Base-by-base conservation (phyloP, 495 filamentous ascomycete species). In the Aspergillus sclerotiicarbonarius region DNA sequence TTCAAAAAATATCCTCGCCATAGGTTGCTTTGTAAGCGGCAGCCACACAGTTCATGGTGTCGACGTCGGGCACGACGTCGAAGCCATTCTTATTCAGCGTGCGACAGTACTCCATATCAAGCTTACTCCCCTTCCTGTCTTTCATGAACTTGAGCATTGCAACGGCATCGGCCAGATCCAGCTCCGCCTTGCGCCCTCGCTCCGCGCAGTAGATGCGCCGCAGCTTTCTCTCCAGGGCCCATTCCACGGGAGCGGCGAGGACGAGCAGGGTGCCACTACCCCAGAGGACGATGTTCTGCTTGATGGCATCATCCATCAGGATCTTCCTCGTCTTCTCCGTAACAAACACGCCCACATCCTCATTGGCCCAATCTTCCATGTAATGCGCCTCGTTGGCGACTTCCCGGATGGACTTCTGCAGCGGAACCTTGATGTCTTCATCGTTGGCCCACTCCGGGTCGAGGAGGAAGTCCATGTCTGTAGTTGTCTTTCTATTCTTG, bases 211-310 rank as follows among this genome's bases (percentile, higher is more conserved):
- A 56, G 20, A 73, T 71, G n/a, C 71, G 50, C 35, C 71, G 51
- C 44, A 73, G 13, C 21, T 73, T 73, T 3, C 67, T 57, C 48
- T 73, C 68, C 15, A 73, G 67, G 0, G 71, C 68, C 68, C 69
- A 71, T 48, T 73, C 71, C 10, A 73, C 10, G n/a, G 71, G 68
- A 7, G 56, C 67, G 0, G 68, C 69, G 6, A 71, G 25, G 2
- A 25, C 25, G 25, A 25, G 25, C 25, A 25, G 25, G 25, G 25
- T 25, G 25, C 25, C 25, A 25, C 25, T 25, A 5, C 25, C 25
- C 25, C 25, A 25, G 25, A 25, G 25, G 25, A 25, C 25, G 5
- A 25, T 25, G 25, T 25, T 25, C 25, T 25, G 25, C 25, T 25
- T 25, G 25, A 25, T 25, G 25, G 25, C 25, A 5, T 25, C 25